phyloP scores from a whole-genome alignment of 345 rosid species.

The Aquilaria yunnanensis region DNA sequence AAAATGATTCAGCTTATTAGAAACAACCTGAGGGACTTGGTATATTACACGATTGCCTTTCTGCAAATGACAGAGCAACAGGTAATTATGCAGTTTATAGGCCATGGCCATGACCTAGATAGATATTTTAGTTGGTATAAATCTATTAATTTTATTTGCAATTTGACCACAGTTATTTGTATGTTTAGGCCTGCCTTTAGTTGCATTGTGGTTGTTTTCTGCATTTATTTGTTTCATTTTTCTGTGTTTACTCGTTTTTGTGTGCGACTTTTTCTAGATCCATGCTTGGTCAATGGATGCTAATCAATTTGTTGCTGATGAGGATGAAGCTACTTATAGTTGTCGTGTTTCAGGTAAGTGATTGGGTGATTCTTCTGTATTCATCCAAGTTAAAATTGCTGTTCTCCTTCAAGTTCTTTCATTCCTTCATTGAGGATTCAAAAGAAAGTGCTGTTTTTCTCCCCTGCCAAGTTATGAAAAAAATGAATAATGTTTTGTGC shows the following conservation, averaged over 20 bases:
- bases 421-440: too few relatives aligned
- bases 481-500: too few relatives aligned
- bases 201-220: neutral
- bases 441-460: too few relatives aligned
- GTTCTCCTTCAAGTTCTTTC: too few relatives aligned
- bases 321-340: constrained; percentile 83
- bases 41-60: constrained; percentile 68
- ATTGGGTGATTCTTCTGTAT: neutral
- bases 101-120: constrained; percentile 6
- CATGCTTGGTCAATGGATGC: constrained; percentile 83
- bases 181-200: neutral
- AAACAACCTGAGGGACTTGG: constrained; percentile 64
- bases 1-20: constrained; percentile 43
- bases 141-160: neutral
- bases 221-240: too few relatives aligned
- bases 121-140: neutral
- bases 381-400: too few relatives aligned
- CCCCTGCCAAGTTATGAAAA: too few relatives aligned
- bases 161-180: neutral
- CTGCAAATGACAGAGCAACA: constrained; percentile 90
- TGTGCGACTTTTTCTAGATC: constrained; percentile 28
- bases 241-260: neutral
- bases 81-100: constrained; percentile 28
- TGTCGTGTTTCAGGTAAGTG: constrained; percentile 85
- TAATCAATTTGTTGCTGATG: constrained; percentile 87